These are phyloP conservation scores for Chytridiales sp. DNA, from an alignment of 371 early-diverging fungal species.

Conservation along the genomic window DNA sequence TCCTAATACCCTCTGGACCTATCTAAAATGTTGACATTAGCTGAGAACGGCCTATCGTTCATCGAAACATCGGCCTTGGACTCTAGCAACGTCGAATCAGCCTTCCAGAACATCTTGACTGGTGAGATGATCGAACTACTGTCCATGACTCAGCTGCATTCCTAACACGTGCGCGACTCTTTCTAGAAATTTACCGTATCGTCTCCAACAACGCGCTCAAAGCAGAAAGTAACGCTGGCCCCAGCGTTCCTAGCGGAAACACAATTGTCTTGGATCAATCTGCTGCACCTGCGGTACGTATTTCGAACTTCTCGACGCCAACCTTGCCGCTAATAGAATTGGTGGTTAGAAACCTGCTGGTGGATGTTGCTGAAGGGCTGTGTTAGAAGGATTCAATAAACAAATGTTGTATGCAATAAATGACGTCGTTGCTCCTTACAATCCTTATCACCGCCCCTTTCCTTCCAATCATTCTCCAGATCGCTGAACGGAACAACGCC, in stretches of 20 bases:
- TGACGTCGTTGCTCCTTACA: too few species aligned
- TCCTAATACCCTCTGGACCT: neutral
- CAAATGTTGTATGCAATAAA: too few species aligned
- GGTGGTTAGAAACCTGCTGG: slow-evolving; percentile 9
- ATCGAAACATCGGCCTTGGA: slow-evolving; percentile 97
- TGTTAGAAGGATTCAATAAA: too few species aligned
- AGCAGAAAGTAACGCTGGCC: slow-evolving; percentile 16
- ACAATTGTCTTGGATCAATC: slow-evolving; percentile 10
- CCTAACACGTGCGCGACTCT: neutral
- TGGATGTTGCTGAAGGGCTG: slow-evolving; percentile 12
- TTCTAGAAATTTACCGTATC: slow-evolving; percentile 82
- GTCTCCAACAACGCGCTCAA: slow-evolving; percentile 90
- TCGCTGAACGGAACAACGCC: too few species aligned
- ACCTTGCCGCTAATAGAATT: neutral
- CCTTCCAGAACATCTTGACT: slow-evolving; percentile 90
- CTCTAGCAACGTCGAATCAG: slow-evolving; percentile 89
- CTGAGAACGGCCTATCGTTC: slow-evolving; percentile 86
- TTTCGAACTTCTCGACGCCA: neutral
- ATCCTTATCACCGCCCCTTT: too few species aligned
- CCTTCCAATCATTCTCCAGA: too few species aligned
- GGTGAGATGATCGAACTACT: slow-evolving; percentile 52
- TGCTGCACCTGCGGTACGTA: neutral
- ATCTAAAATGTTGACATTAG: slow-evolving; percentile 38
- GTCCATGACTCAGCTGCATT: slow-evolving; percentile 23
- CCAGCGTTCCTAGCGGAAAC: slow-evolving; percentile 18